A percentile compares a stretch with the other conserved stretches of the same genome.
These are phyloP conservation scores for Thelonectria olida DNA, from an alignment of 2,329 filamentous ascomycete species.

Conservation along the genomic window DNA sequence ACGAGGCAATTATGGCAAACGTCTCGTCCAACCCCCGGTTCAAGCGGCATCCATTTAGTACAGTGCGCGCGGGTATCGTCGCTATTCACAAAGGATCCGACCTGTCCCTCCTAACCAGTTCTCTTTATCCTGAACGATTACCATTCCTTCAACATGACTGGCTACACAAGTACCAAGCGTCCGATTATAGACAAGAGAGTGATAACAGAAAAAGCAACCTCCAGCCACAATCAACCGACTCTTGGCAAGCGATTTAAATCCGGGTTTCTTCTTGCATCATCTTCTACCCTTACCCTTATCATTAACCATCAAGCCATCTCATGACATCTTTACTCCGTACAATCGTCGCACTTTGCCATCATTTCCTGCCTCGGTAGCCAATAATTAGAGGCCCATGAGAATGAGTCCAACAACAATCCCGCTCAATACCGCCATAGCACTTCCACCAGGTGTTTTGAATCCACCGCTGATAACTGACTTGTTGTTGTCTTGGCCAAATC, in stretches of 20 bases:
- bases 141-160: background rate
- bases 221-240: too few species aligned
- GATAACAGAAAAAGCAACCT: background rate
- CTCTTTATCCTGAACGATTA: background rate
- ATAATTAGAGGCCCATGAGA: background rate
- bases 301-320: background rate
- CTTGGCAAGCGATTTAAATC: too few species aligned
- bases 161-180: background rate
- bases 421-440: background rate
- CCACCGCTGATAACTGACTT: background rate
- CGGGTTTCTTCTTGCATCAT: too few species aligned
- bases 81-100: background rate
- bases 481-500: background rate
- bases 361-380: too few species aligned
- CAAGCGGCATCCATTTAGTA: background rate
- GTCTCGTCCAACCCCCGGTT: too few species aligned
- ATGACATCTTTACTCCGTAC: background rate
- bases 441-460: background rate
- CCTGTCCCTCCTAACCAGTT: background rate
- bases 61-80: background rate
- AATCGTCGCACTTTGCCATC: background rate
- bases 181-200: background rate
- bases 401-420: background rate
- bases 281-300: background rate
- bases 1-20: background rate